Evolutionary conservation across 2,329 filamentous ascomycete species (phyloP), one percentile per base, ranked within the genome.

Genomic region (Fusarium verticillioides): DNA sequence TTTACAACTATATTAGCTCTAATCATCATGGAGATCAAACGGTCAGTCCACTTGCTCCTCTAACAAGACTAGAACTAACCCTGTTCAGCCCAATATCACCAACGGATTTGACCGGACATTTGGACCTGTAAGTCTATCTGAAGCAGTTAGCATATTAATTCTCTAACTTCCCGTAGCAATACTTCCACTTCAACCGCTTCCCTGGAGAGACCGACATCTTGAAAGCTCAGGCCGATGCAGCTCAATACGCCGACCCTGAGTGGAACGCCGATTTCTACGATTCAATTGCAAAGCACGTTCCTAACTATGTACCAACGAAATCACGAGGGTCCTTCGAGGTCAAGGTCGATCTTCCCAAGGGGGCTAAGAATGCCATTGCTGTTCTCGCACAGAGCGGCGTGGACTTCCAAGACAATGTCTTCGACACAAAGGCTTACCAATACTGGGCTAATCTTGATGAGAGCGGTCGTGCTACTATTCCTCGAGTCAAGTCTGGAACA

Each of bases 251-350:
- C 13, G 81, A 84, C 42, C 85, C 86, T 0, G 81, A 81, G 50
- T 91, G 89, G 88, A 89, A 90, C 56, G 80, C 83, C 9, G 84
- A 85, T 8, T 92, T 92, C 79, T 92, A 92, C 79, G 89, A 92
- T 75, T 85, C 85, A 4, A 91, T 92, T 57, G 88, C 89, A 12
- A 78, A 86, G 39, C 83, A 89, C 60, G 87, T 92, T 2, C 85
- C 89, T 2, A 89, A 89, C 67, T 90, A 90, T 70, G 84, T 90
- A 2, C 85, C 89, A 1, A 86, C 87, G 4, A 83, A 83, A 18
- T 79, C 83, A 16, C 84, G 90, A 28, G 86, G 87, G 19, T 85
- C 82, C 7, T 88, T 87, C 75, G 83, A 85, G 58, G 85, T 85
- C 7, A 83, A 83, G 3, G 81, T 90, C 23, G 77, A 83, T 9